phyloP scores from a whole-genome alignment of 805 yeast species.

The Jamesozyma piceae region DNA sequence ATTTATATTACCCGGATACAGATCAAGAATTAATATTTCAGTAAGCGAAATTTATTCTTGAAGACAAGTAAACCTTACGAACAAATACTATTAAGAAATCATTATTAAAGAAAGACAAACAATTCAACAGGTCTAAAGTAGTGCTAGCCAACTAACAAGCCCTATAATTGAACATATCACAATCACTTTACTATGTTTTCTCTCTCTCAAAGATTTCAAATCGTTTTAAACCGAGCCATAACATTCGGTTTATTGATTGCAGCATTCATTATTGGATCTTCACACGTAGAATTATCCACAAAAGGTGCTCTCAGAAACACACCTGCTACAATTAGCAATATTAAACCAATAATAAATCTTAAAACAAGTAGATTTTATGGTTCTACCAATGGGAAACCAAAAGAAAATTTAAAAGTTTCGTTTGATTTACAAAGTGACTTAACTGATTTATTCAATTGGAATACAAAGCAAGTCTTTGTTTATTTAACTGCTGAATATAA shows the following conservation, averaged over 20 bases:
- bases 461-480: conserved; percentile 90
- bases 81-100: too few species aligned
- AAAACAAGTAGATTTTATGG: conserved; percentile 60
- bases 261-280: conserved; percentile 39
- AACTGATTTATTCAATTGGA: conserved; percentile 83
- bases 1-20: too few species aligned
- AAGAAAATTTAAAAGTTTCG: conserved; percentile 61
- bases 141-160: too few species aligned
- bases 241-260: conserved; percentile 42
- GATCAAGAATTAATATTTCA: too few species aligned
- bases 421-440: conserved; percentile 74
- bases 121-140: too few species aligned
- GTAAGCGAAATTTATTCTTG: too few species aligned
- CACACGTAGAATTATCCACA: conserved; percentile 40
- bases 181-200: conserved; percentile 38
- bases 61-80: too few species aligned
- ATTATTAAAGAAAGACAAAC: too few species aligned
- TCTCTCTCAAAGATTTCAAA: conserved; percentile 38
- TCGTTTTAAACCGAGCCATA: conserved; percentile 43
- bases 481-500: conserved; percentile 84
- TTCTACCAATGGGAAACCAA: conserved; percentile 52
- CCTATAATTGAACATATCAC: too few species aligned
- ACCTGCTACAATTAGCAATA: conserved; percentile 31
- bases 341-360: conserved; percentile 34
- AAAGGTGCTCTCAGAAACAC: conserved; percentile 37